Conservation (phyloP, 2,329 filamentous ascomycete species). For the Pestalotiopsis sp. region DNA sequence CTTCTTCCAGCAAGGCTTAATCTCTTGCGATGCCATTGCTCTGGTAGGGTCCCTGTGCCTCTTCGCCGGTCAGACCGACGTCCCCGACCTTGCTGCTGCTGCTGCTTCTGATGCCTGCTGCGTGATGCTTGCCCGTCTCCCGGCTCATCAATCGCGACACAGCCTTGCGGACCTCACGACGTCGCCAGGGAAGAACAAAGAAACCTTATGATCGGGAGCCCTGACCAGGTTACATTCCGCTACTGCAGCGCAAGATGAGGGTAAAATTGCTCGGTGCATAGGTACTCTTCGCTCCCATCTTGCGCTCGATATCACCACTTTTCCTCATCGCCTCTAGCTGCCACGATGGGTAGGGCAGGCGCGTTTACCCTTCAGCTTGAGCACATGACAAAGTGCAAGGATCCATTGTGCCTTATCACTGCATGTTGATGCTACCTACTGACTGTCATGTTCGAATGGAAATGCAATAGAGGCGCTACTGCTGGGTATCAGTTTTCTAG, state of each 20-base stretch:
- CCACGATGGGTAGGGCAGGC: neutral
- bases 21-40: neutral
- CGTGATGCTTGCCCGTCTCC: neutral
- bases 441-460: neutral
- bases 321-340: conserved; percentile 2
- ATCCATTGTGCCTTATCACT: neutral
- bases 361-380: neutral
- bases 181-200: neutral
- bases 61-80: neutral
- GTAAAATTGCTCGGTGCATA: conserved; percentile 8
- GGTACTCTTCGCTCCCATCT: neutral
- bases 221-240: conserved; percentile 7
- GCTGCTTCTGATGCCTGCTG: neutral
- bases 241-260: conserved; percentile 7
- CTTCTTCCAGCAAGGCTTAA: conserved; percentile 4
- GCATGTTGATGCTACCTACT: neutral
- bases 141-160: neutral
- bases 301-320: conserved; percentile 1
- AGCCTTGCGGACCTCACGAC: conserved; percentile 3
- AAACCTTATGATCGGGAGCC: neutral
- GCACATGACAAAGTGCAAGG: neutral
- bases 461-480: neutral
- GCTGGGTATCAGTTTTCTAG: neutral
- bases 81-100: neutral
- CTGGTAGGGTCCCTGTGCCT: neutral